A percentile compares a stretch with the other conserved stretches of the same genome.
phyloP scores from a whole-genome alignment of 2,329 filamentous ascomycete genomes.

The Phaeosphaeria sp. region DNA sequence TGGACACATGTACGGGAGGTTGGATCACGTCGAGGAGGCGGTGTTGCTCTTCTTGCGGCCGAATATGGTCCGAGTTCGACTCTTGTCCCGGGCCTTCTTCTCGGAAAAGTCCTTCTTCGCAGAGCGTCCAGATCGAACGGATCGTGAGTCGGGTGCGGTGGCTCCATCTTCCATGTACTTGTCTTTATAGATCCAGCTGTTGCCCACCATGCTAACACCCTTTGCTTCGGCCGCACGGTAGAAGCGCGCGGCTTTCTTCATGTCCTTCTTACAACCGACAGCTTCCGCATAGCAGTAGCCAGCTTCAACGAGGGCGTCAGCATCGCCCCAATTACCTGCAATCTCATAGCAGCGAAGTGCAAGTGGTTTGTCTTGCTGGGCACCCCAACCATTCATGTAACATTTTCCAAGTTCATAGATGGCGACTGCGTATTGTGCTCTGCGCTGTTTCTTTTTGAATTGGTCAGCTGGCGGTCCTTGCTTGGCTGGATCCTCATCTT shows the following conservation, averaged over 20 bases:
- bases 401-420: slow-evolving; percentile 97
- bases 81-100: slow-evolving; percentile 78
- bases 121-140: slow-evolving; percentile 58
- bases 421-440: slow-evolving; percentile 91
- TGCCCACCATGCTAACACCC: slow-evolving; percentile 96
- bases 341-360: slow-evolving; percentile 96
- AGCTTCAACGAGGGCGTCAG: slow-evolving; percentile 90
- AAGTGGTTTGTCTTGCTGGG: slow-evolving; percentile 86
- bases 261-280: slow-evolving; percentile 91
- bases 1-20: slow-evolving; percentile 40
- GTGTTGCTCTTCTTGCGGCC: slow-evolving; percentile 61
- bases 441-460: slow-evolving; percentile 78
- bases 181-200: slow-evolving; percentile 98
- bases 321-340: slow-evolving; percentile 92
- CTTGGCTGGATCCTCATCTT: slow-evolving; percentile 74
- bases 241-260: slow-evolving; percentile 91
- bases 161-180: slow-evolving; percentile 76
- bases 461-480: slow-evolving; percentile 68
- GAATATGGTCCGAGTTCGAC: slow-evolving; percentile 76
- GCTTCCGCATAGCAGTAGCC: slow-evolving; percentile 97
- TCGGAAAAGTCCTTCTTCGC: slow-evolving; percentile 45
- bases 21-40: slow-evolving; percentile 16
- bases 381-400: slow-evolving; percentile 98
- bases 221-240: slow-evolving; percentile 91
- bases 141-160: slow-evolving; percentile 43